phyloP scores from a whole-genome alignment of 2,329 filamentous ascomycete species.

The Venturia asperata region DNA sequence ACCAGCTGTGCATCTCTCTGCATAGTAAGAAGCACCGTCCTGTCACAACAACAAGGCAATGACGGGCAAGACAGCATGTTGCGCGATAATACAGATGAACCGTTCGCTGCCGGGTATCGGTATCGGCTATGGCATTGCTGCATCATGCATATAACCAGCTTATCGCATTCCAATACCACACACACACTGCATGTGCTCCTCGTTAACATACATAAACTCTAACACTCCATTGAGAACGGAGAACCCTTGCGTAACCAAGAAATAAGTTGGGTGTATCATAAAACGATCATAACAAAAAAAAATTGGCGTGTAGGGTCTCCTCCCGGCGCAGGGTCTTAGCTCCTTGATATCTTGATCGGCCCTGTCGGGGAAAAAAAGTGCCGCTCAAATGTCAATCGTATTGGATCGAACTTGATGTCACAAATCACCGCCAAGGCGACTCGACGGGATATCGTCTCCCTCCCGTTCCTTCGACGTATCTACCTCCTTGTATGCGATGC shows the following conservation, averaged over 20 bases:
- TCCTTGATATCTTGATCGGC: not conserved
- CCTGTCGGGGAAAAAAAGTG: not conserved
- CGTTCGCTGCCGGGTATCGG: not conserved
- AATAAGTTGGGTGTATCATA: conserved; percentile 14
- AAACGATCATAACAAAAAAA: not conserved
- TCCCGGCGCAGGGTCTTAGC: not conserved
- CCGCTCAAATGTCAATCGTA: not conserved
- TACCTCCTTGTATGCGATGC: conserved; percentile 49
- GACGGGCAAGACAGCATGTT: not conserved
- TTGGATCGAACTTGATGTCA: not conserved
- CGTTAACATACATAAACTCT: not conserved
- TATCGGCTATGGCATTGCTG: not conserved
- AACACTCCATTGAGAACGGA: not conserved
- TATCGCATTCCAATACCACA: not conserved
- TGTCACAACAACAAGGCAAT: not conserved
- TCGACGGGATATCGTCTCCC: conserved; percentile 22
- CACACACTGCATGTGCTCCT: conserved; percentile 1
- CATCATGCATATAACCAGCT: not conserved
- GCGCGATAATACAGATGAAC: not conserved
- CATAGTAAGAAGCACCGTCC: not conserved
- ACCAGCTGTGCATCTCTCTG: not conserved
- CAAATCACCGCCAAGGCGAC: conserved; percentile 15
- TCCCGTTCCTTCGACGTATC: conserved; percentile 20
- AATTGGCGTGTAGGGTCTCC: not conserved
- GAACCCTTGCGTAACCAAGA: not conserved